phyloP scores from a whole-genome alignment of 1,139 yeast species.

The Nematodospora anomalae region DNA sequence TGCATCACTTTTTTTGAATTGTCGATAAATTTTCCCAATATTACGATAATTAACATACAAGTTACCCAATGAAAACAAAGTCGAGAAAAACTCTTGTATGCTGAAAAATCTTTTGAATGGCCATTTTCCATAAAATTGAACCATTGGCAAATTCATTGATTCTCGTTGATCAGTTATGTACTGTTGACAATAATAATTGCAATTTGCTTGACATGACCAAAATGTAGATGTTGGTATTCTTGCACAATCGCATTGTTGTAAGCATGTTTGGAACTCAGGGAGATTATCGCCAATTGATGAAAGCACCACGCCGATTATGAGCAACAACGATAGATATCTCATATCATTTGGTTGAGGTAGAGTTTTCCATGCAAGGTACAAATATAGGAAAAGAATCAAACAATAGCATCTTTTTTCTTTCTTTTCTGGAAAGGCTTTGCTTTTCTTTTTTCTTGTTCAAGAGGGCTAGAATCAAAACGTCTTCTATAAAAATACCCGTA shows the following conservation, averaged over 20 bases:
- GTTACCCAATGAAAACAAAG: slow-evolving; percentile 39
- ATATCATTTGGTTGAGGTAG: not conserved
- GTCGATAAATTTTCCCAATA: slow-evolving; percentile 27
- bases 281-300: slow-evolving; percentile 32
- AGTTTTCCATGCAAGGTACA: not conserved
- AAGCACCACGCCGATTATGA: slow-evolving; percentile 1
- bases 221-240: slow-evolving; percentile 4
- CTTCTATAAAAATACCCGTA: too few relatives aligned
- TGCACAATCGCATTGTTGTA: slow-evolving; percentile 17
- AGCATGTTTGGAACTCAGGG: slow-evolving; percentile 28
- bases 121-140: slow-evolving; percentile 50
- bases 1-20: slow-evolving; percentile 18
- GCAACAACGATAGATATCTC: not conserved
- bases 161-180: slow-evolving; percentile 29
- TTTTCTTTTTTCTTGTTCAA: too few relatives aligned
- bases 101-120: slow-evolving; percentile 42
- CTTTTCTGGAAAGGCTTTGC: too few relatives aligned
- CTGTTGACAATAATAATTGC: slow-evolving; percentile 46
- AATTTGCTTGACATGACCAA: slow-evolving; percentile 44
- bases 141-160: slow-evolving; percentile 24
- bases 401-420: too few relatives aligned
- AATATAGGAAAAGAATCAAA: not conserved
- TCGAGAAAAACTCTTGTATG: slow-evolving; percentile 39
- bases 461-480: too few relatives aligned
- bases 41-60: slow-evolving; percentile 37